Evolutionary conservation across 805 yeast species (phyloP), one percentile per base, ranked within the genome.

Genomic region (Kazachstania martiniae): DNA sequence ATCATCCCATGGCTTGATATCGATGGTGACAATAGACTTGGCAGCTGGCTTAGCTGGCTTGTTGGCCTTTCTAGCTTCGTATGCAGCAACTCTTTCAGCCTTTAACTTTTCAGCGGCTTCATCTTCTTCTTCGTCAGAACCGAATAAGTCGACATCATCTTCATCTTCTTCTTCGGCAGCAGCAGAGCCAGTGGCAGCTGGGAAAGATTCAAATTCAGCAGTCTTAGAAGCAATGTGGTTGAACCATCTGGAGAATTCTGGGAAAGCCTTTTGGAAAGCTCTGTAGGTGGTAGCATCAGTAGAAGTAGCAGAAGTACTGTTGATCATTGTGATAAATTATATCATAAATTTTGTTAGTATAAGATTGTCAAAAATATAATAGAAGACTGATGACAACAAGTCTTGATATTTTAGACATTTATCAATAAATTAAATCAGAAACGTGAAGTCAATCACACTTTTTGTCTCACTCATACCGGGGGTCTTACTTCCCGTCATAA

Each of bases 1-100:
- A 60, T 91, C 98, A 68, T 91, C 98, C 99, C 99, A 91, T 70
- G 96, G 97, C 79, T 91, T 91, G 55, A 91, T 94, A 56, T 91
- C 98, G 56, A 91, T 61, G 58, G 99, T 89, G 59, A 91, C 95
- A 51, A 86, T 70, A 42, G 96, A 84, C 75, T 91, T 91, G 61
- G 98, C 96, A 66, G 95, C 95, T 58, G 97, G 86, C 77, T 86
- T 86, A 57, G 97, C 85, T 62, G 93, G 93, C 72, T 82, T 82
- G 51, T 89, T 78, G 50, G 95, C 95, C 80, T 91, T 91, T 78
- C 81, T 86, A 58, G 93, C 95, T 59, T 84, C 82, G 77, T 91
- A 91, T 64, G 77, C 95, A 63, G 95, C 97, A 59, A 91, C 68
- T 80, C 99, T 86, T 74, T 89, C 74, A 67, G 84, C 93, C 79